phyloP scores from a whole-genome alignment of 345 rosid genomes.

The Hibiscus trionum region DNA sequence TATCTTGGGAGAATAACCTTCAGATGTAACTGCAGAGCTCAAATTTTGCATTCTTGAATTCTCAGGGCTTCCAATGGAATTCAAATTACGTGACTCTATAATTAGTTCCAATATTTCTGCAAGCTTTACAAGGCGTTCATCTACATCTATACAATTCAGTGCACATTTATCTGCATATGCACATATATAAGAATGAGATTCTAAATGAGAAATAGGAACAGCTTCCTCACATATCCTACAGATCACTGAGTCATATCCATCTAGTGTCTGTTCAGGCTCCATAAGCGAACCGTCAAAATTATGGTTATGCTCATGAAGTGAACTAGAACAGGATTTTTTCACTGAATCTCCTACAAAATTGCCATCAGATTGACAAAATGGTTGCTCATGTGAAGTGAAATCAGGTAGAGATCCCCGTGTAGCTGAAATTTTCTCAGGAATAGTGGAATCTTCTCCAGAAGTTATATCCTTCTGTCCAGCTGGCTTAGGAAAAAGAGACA shows the following conservation, averaged over 20 bases:
- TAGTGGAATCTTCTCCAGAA: slow-evolving; percentile 23
- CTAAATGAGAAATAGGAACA: slow-evolving; percentile 61
- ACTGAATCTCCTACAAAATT: slow-evolving; percentile 17
- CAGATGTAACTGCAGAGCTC: slow-evolving; percentile 34
- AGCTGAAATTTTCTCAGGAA: slow-evolving; percentile 25
- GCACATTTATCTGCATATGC: slow-evolving; percentile 89
- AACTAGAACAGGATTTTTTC: slow-evolving; percentile 15
- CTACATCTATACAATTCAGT: slow-evolving; percentile 54
- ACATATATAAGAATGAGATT: slow-evolving; percentile 78
- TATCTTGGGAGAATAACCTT: slow-evolving; percentile 62
- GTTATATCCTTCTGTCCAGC: slow-evolving; percentile 24
- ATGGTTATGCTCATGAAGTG: slow-evolving; percentile 31
- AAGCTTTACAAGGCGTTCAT: slow-evolving; percentile 63
- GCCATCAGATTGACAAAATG: slow-evolving; percentile 23
- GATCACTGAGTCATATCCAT: slow-evolving; percentile 49
- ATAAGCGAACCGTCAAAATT: slow-evolving; percentile 23
- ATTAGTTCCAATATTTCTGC: slow-evolving; percentile 73
- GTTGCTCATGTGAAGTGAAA: slow-evolving; percentile 23
- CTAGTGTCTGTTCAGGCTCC: slow-evolving; percentile 31
- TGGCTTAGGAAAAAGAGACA: slow-evolving; percentile 27
- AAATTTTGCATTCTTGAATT: slow-evolving; percentile 31
- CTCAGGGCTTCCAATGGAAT: slow-evolving; percentile 52
- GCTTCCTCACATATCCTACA: slow-evolving; percentile 77
- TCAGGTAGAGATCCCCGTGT: slow-evolving; percentile 24
- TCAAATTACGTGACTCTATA: slow-evolving; percentile 47